These are phyloP conservation scores for Cotoneaster glaucophyllus DNA, from an alignment of 306 rosid genomes.

Conservation along the genomic window DNA sequence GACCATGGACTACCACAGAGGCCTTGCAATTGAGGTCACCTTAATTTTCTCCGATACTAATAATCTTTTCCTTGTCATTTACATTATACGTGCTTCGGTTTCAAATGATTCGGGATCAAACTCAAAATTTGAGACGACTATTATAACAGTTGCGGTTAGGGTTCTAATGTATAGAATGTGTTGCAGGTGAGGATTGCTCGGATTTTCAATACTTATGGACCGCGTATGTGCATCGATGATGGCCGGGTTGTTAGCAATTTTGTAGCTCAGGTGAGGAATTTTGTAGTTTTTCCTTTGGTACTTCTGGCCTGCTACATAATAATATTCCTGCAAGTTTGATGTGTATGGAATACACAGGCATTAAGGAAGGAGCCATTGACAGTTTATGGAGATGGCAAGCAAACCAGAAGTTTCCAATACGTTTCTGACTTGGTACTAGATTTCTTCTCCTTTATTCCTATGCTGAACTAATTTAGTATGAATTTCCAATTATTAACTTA, in stretches of 20 bases:
- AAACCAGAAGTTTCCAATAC: slow-evolving; percentile 89
- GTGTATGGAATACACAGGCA: slow-evolving; percentile 35
- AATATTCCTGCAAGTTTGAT: neutral
- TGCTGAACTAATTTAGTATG: neutral
- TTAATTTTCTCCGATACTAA: neutral
- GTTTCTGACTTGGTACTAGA: slow-evolving; percentile 85
- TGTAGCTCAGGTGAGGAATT: slow-evolving; percentile 66
- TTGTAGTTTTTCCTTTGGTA: too few species aligned
- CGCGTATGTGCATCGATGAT: slow-evolving; percentile 87
- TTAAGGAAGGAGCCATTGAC: slow-evolving; percentile 88
- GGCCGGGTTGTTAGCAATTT: slow-evolving; percentile 94
- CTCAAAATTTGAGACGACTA: neutral
- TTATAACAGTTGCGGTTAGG: neutral
- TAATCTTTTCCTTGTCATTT: neutral
- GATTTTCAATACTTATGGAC: slow-evolving; percentile 86
- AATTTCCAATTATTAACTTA: too few species aligned
- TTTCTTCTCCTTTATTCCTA: neutral
- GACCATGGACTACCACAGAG: slow-evolving; percentile 89
- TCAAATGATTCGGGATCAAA: neutral
- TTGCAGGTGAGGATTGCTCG: slow-evolving; percentile 80
- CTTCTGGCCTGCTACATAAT: too few species aligned
- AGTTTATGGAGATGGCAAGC: slow-evolving; percentile 96
- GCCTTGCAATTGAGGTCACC: slow-evolving; percentile 82
- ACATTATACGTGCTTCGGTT: neutral
- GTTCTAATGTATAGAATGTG: neutral